These are phyloP conservation scores for Pseudogymnoascus sp. DNA, from an alignment of 2,329 filamentous ascomycete genomes.

Conservation along the genomic window DNA sequence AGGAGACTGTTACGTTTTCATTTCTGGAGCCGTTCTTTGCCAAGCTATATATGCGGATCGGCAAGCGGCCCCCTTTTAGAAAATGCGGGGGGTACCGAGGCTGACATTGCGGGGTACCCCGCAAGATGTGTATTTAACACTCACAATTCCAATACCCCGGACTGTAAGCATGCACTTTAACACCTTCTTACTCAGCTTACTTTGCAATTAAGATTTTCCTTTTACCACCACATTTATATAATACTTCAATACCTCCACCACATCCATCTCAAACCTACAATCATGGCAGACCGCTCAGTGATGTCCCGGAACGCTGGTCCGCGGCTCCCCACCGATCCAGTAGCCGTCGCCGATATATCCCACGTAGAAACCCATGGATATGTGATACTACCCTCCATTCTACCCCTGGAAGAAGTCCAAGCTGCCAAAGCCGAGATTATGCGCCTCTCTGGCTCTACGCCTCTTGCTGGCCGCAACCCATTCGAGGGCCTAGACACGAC, in stretches of 20 bases:
- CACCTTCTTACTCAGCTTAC: neutral
- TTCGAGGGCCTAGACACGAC: constrained; percentile 35
- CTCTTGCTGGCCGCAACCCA: constrained; percentile 29
- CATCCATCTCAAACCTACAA: neutral
- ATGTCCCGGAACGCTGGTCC: neutral
- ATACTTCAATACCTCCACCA: neutral
- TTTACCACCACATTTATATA: neutral
- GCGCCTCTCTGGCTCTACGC: constrained; percentile 29
- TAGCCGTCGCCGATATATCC: neutral
- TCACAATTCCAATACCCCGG: neutral
- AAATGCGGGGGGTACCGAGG: constrained; percentile 4
- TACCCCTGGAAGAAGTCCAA: constrained; percentile 28
- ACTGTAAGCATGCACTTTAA: neutral
- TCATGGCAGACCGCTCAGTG: neutral
- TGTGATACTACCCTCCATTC: constrained; percentile 32
- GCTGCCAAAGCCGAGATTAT: constrained; percentile 30
- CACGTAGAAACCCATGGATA: constrained; percentile 28
- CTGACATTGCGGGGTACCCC: neutral
- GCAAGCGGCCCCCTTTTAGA: neutral
- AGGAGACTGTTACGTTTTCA: neutral
- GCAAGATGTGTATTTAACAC: neutral
- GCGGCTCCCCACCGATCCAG: neutral
- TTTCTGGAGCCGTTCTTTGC: neutral
- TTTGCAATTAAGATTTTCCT: neutral
- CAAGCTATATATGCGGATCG: neutral